Evolutionary conservation across 2,329 filamentous ascomycete species (phyloP).

Genomic region (Colletotrichum siamense): DNA sequence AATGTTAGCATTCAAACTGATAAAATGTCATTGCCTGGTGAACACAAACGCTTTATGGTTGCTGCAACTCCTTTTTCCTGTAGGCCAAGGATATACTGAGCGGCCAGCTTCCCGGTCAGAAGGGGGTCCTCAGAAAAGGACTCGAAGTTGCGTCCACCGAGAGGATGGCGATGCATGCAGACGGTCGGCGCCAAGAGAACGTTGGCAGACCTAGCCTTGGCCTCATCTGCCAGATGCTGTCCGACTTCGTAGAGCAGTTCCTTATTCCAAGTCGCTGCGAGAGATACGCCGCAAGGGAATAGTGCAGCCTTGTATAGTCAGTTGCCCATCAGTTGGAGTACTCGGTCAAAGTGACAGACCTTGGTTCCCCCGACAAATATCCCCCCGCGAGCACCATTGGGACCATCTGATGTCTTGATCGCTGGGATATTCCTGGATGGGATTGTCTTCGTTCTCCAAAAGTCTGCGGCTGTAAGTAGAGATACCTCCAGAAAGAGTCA

Average conservation of each 20-base stretch:
- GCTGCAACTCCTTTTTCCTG: conserved; percentile 78
- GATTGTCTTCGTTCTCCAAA: conserved; percentile 73
- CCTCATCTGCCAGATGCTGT: conserved; percentile 73
- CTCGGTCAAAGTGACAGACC: conserved; percentile 35
- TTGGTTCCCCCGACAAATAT: conserved; percentile 73
- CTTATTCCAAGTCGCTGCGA: conserved; percentile 81
- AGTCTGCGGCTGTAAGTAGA: conserved; percentile 66
- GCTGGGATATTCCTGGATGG: conserved; percentile 67
- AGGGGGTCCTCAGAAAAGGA: conserved; percentile 85
- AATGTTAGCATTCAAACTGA: conserved; percentile 9
- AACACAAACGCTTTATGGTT: conserved; percentile 73
- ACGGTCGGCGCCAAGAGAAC: conserved; percentile 79
- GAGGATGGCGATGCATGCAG: conserved; percentile 81
- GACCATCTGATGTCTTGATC: conserved; percentile 72
- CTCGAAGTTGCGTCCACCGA: conserved; percentile 87
- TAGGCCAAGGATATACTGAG: conserved; percentile 74
- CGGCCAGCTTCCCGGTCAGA: conserved; percentile 75
- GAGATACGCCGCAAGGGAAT: conserved; percentile 79
- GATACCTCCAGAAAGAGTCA: conserved; percentile 49
- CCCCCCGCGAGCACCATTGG: conserved; percentile 59
- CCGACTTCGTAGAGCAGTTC: conserved; percentile 74
- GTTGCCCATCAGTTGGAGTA: neutral
- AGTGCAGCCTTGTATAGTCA: conserved; percentile 64
- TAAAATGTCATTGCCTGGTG: neutral
- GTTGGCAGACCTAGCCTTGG: conserved; percentile 75